A percentile compares a stretch with the other conserved stretches of the same genome.
phyloP scores from a whole-genome alignment of 2,329 filamentous ascomycete species.

The Trichoderma sp. region DNA sequence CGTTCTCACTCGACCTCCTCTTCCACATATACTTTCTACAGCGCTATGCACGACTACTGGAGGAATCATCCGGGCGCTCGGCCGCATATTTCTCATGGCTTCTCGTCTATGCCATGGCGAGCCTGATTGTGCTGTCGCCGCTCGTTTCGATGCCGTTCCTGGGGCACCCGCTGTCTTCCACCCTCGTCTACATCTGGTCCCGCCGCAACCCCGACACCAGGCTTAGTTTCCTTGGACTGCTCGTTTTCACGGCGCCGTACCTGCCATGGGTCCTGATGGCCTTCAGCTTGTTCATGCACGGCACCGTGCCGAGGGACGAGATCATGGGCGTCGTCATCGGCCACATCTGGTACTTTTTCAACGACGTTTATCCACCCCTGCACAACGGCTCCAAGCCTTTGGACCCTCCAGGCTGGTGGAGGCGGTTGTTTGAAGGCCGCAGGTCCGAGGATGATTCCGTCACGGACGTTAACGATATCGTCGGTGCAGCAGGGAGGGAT shows the following conservation, averaged over 20 bases:
- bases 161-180: conserved; percentile 89
- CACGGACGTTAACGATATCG: conserved; percentile 63
- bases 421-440: conserved; percentile 74
- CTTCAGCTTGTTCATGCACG: conserved; percentile 90
- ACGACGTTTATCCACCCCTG: conserved; percentile 90
- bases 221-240: conserved; percentile 82
- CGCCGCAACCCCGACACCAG: conserved; percentile 89
- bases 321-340: conserved; percentile 93
- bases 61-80: conserved; percentile 89
- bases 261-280: conserved; percentile 94
- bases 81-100: conserved; percentile 96
- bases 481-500: conserved; percentile 54
- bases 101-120: conserved; percentile 78
- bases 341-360: conserved; percentile 98
- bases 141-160: conserved; percentile 91
- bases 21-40: conserved; percentile 99
- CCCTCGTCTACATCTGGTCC: conserved; percentile 97
- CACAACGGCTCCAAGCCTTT: conserved; percentile 83
- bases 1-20: conserved; percentile 87
- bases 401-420: conserved; percentile 89
- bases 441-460: conserved; percentile 49
- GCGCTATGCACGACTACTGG: conserved; percentile 90
- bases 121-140: conserved; percentile 79
- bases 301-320: conserved; percentile 89
- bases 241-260: conserved; percentile 93